Base-by-base conservation (phyloP, 257 asterid species). In the Primulina huaijiensis region DNA sequence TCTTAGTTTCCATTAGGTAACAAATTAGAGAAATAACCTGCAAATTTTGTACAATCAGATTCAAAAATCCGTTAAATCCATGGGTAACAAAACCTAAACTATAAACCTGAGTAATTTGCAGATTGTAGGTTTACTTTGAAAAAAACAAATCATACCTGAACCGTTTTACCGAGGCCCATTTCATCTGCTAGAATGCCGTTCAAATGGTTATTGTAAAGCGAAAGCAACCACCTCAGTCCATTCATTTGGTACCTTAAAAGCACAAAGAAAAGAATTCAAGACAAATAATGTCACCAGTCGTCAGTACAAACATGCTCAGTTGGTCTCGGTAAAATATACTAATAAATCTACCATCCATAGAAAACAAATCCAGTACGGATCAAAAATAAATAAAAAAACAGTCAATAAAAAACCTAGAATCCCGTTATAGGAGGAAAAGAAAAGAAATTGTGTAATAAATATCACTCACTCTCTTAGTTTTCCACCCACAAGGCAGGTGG, bases 161-260 rank as follows among this genome's bases (percentile, higher is more conserved):
- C 99, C 62, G 99, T 94, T 84, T 94, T 94, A 60, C 99, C 99
- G 43, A 94, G 87, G 70, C 99, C 99, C 99, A 94, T 94, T 78
- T 94, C 99, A 82, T 94, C 99, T 62, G 99, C 99, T 77, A 94
- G 86, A 80, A 94, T 94, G 72, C 99, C 99, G 83, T 94, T 94
- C 87, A 94, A 82, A 82, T 91, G 96, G 82, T 94, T 94, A 81
- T 94, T 94, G 67, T 94, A 94, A 59, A 94, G 97, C 50, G 99
- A 94, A 77, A 94, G 87, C 89, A 94, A 73, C 99, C 99, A 94
- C 72, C 99, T 86, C 56, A 94, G 81, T 68, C 99, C 99, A 85
- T 91, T 94, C 99, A 94, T 94, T 84, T 94, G 99, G 82, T 94
- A 94, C 85, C 99, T 94, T 80, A 38, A 75, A 78, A 78, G 70